phyloP scores from a whole-genome alignment of 257 asterid species.

The Nicotiana paniculata region DNA sequence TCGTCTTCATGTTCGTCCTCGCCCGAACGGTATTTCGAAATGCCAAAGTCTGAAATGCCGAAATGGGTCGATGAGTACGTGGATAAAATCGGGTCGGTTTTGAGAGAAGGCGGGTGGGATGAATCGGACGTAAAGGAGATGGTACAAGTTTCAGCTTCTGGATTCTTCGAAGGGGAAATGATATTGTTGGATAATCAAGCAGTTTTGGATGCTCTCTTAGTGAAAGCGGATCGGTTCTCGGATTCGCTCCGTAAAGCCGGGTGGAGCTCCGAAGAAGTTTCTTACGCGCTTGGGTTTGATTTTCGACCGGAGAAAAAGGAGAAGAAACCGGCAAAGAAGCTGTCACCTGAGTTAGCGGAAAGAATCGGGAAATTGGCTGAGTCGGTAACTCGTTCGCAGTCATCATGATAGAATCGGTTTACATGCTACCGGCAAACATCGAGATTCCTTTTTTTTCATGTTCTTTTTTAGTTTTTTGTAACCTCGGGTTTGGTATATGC shows the following conservation, averaged over 20 bases:
- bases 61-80: conserved; percentile 88
- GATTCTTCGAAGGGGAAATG: conserved; percentile 83
- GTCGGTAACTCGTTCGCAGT: conserved; percentile 52
- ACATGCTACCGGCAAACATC: conserved; percentile 34
- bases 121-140: conserved; percentile 90
- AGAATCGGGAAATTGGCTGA: conserved; percentile 79
- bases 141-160: conserved; percentile 70
- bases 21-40: conserved; percentile 66
- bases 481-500: conserved; percentile 43
- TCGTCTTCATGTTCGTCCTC: conserved; percentile 68
- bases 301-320: conserved; percentile 55
- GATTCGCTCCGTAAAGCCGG: conserved; percentile 77
- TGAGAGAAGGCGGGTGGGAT: conserved; percentile 83
- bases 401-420: conserved; percentile 27
- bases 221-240: conserved; percentile 91
- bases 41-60: conserved; percentile 61
- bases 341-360: conserved; percentile 69
- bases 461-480: conserved; percentile 26
- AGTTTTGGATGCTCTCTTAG: conserved; percentile 68
- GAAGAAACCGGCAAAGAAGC: conserved; percentile 53
- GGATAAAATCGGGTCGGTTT: conserved; percentile 67
- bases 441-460: conserved; percentile 34
- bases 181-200: conserved; percentile 77
- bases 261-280: conserved; percentile 97
- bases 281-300: conserved; percentile 81